Base-by-base conservation (phyloP, 495 filamentous ascomycete genomes). In the Margaritispora aquatica region DNA sequence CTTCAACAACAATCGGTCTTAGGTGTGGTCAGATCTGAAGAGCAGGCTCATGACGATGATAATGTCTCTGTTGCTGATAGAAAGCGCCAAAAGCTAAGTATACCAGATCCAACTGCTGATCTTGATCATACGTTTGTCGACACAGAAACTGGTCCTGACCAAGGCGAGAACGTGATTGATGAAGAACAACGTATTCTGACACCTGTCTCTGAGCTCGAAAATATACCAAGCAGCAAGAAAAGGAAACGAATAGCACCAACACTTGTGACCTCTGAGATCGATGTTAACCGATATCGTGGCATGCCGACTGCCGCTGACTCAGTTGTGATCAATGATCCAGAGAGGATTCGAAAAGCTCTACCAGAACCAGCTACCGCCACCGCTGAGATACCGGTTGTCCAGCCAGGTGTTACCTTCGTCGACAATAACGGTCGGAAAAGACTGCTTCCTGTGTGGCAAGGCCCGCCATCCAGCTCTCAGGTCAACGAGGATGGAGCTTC, bases 301-400 rank as follows among this genome's bases (percentile, higher is more conserved):
- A 71, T 77, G 22, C 68, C 72, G 1, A 75, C 72, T 2, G 72
- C 73, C 31, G 74, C 68, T 3, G 77, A 79, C 27, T 62, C 7
- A 63, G 75, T 31, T 36, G 26, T 50, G 15, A 47, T 19, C 11
- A 47, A 57, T 24, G 26, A 24, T 19, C 62, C 44, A 1, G 21
- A 55, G 21, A 55, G 17, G 21, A 50, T 24, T 48, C 3, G 7
- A 47, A 7, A n/a, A 50, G 47, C 47, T n/a, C 13, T 3, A 24
- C 20, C 26, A 9, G 7, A 24, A 50, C 21, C 4, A 47, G 8
- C 51, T 29, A 8, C 22, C 7, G 21, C 29, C 2, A 53, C 23
- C 26, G 22, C 13, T 5, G 29, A 5, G 17, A 13, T 52, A 10
- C 26, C 48, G 27, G 60, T 34, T n/a, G 60, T n/a, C n/a, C n/a